Percentiles rank a stretch among this genome's conserved stretches.
These are phyloP conservation scores for Leccinum truebloodii DNA, from an alignment of 768 basidiomycete genomes.

Conservation along the genomic window DNA sequence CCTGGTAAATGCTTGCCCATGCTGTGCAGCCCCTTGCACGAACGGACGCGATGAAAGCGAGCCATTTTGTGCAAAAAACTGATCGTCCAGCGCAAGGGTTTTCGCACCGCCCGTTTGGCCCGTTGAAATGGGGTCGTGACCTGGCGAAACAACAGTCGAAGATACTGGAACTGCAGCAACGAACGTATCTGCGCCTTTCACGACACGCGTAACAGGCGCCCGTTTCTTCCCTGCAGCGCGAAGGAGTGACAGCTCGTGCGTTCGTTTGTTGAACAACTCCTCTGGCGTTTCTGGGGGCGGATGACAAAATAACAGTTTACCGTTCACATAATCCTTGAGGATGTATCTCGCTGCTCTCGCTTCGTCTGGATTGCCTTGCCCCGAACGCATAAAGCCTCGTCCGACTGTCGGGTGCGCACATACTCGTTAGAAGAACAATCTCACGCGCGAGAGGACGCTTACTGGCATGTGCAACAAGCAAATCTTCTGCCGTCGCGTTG, in stretches of 20 bases:
- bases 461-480: constrained; percentile 93
- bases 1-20: constrained; percentile 64
- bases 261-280: constrained; percentile 72
- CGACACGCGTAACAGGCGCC: constrained; percentile 85
- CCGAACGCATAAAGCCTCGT: constrained; percentile 87
- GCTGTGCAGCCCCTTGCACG: constrained; percentile 57
- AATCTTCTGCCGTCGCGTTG: constrained; percentile 69
- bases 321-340: constrained; percentile 97
- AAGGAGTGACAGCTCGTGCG: constrained; percentile 58
- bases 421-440: constrained; percentile 17
- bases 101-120: constrained; percentile 44
- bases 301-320: constrained; percentile 87
- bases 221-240: constrained; percentile 78
- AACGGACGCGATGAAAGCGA: constrained; percentile 60
- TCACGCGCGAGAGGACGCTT: constrained; percentile 36
- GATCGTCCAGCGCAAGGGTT: constrained; percentile 71
- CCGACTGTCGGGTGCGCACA: constrained; percentile 59
- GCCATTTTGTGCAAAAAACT: constrained; percentile 72
- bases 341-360: constrained; percentile 90
- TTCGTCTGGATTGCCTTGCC: constrained; percentile 97
- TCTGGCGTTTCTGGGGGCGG: constrained; percentile 75
- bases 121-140: constrained; percentile 27
- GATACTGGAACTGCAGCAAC: constrained; percentile 37
- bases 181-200: constrained; percentile 82
- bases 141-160: not conserved